phyloP scores from a whole-genome alignment of 2,329 filamentous ascomycete species.

The Calonectria pseudoreteaudii region DNA sequence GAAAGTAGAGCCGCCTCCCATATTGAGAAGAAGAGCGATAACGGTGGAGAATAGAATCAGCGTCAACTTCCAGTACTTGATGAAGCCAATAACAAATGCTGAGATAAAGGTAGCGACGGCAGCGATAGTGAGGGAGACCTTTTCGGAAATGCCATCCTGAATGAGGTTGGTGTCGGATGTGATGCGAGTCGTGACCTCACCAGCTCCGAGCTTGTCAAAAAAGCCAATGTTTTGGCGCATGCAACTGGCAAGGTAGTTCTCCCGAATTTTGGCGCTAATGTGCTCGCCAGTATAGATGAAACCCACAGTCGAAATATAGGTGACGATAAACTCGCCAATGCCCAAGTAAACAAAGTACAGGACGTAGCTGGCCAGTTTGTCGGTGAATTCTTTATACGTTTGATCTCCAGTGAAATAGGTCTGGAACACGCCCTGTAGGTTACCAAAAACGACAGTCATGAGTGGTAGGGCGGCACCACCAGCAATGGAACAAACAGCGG shows the following conservation, averaged over 20 bases:
- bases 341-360: constrained; percentile 89
- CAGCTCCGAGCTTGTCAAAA: constrained; percentile 92
- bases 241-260: constrained; percentile 86
- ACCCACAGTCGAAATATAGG: constrained; percentile 84
- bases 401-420: constrained; percentile 64
- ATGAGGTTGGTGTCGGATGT: constrained; percentile 94
- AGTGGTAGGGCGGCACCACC: constrained; percentile 81
- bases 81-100: constrained; percentile 90
- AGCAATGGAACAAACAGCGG: constrained; percentile 73
- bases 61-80: constrained; percentile 93
- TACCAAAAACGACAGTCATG: constrained; percentile 86
- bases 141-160: constrained; percentile 93
- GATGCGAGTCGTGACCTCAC: constrained; percentile 94
- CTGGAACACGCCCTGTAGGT: constrained; percentile 79
- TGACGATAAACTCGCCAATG: constrained; percentile 81
- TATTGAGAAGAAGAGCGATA: constrained; percentile 80
- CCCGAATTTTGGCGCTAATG: constrained; percentile 81
- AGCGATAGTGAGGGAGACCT: constrained; percentile 81
- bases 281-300: constrained; percentile 92
- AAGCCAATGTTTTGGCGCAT: constrained; percentile 91
- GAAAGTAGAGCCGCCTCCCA: constrained; percentile 79
- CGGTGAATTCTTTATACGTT: constrained; percentile 66
- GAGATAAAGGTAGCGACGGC: constrained; percentile 86
- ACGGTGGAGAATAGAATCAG: constrained; percentile 88
- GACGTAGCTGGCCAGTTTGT: constrained; percentile 71